Evolutionary conservation across 2,329 filamentous ascomycete genomes (phyloP), one percentile per base, ranked within the genome.

Genomic region (Mollisiaceae sp.): DNA sequence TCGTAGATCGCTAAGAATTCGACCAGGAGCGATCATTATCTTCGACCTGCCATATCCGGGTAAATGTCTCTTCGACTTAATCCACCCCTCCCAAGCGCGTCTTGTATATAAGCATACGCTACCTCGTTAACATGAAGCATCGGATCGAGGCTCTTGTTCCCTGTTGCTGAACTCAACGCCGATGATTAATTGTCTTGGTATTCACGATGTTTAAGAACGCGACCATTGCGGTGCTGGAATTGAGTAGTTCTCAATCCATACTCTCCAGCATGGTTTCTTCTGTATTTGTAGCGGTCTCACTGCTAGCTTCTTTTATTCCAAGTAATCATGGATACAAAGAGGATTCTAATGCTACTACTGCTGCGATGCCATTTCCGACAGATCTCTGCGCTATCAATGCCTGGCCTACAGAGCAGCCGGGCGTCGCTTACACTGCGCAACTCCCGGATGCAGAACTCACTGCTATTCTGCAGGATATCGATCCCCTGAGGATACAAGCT

Each of bases 401-500:
- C 22, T 68, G 67, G 67, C 61, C 67, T 1, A 63, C 64, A 18
- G 35, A 50, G 8, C 61, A 58, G n/a, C 63, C 63, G 4, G 68
- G 70, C 8, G 57, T 47, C 1, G 56, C 64, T 12, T 69, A 65
- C 59, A 67, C 62, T n/a, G n/a, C 69, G 2, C 69, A 72, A 52
- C 62, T 68, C 14, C 69, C 70, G 6, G 63, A 67, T 24, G 8
- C 60, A 0, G 70, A 72, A 61, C 50, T 70, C 12, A 64, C 59
- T 1, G 47, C 61, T 5, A 67, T 69, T n/a, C 65, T 71, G 35
- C 14, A 43, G 3, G 50, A 68, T 41, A 62, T 72, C 39, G 64
- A 65, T 20, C 69, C 82, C 4, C 72, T 75, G 1, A 80, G 81
- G 52, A 82, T 87, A 68, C 76, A 85, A 70, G 76, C 78, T 9